Evolutionary conservation across 116 monocot genomes (phyloP), one percentile per base, ranked within the genome.

Genomic region (Phalaenopsis hybrid): DNA sequence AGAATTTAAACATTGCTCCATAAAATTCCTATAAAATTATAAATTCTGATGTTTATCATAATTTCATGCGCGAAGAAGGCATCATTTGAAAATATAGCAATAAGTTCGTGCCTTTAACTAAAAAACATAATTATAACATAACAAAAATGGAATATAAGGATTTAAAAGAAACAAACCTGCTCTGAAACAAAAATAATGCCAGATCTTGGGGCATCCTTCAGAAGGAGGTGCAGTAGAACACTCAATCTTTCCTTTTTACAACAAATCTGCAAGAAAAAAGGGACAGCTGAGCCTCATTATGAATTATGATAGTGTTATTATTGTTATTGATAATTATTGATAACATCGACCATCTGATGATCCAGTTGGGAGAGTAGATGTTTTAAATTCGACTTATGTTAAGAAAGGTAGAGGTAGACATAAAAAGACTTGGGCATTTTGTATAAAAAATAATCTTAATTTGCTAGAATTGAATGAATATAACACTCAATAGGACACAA

Each of bases 171-270:
- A 75, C 69, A 72, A 85, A 95, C 98, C 95, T 95, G 98, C 51
- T 95, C 92, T 37, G 81, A 76, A 78, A 95, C 93, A 92, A 98
- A 98, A 82, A 95, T 88, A 83, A 98, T 98, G 73, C 82, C 90
- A 58, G 98, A 93, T 80, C 82, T 93, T 44, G 98, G 98, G 49
- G 86, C 77, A 86, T 98, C 93, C 33, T 57, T 92, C 76, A 91
- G 80, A 85, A 98, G 87, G 80, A 98, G 86, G 79, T 82, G 75
- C 17, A 92, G 81, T 81, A 98, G 82, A 45, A 77, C 69, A 21
- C 74, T 76, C 49, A 98, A 83, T 81, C 76, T 89, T 85, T 95
- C 88, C 69, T 82, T 86, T 79, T 91, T 95, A 68, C 73, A 82
- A 79, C 90, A 98, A 15, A 86, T 89, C 98, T 98, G 87, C 41